A percentile compares a stretch with the other conserved stretches of the same genome.
These are phyloP conservation scores for Candida endomychidarum DNA, from an alignment of 805 yeast genomes.

Conservation along the genomic window DNA sequence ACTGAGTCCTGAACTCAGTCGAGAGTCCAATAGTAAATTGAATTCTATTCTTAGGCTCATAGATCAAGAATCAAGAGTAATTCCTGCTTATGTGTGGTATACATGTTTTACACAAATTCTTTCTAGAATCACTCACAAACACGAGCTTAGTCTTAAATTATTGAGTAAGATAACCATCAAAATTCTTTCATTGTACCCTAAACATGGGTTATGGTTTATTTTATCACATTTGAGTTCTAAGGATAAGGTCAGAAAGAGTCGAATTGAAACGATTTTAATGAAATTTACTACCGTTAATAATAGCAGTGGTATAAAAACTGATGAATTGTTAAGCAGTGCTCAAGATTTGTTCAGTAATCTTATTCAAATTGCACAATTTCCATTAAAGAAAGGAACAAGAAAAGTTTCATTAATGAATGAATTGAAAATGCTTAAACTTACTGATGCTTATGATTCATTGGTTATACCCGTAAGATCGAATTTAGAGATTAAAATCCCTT, in stretches of 20 bases:
- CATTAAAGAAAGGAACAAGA: slow-evolving; percentile 34
- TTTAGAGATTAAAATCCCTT: slow-evolving; percentile 65
- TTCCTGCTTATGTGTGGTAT: slow-evolving; percentile 65
- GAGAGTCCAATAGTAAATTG: slow-evolving; percentile 29
- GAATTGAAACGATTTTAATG: slow-evolving; percentile 19
- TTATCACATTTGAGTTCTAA: slow-evolving; percentile 67
- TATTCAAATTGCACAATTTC: slow-evolving; percentile 42
- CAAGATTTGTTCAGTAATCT: slow-evolving; percentile 34
- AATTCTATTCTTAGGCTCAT: slow-evolving; percentile 3
- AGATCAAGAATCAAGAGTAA: slow-evolving; percentile 26
- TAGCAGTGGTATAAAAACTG: background rate
- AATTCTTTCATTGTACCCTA: slow-evolving; percentile 67
- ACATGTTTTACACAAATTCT: slow-evolving; percentile 82
- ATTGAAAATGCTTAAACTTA: slow-evolving; percentile 33
- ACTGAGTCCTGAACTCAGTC: slow-evolving; percentile 21
- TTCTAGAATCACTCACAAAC: slow-evolving; percentile 71
- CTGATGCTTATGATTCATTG: slow-evolving; percentile 39
- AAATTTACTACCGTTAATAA: background rate
- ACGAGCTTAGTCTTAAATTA: slow-evolving; percentile 52
- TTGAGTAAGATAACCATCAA: slow-evolving; percentile 57
- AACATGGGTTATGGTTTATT: slow-evolving; percentile 83
- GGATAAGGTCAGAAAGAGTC: slow-evolving; percentile 27
- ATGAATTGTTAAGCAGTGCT: background rate
- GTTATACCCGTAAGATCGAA: slow-evolving; percentile 76
- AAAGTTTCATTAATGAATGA: slow-evolving; percentile 34